Evolutionary conservation across 176 grass and related monocot species (phyloP).

Genomic region (Chloris gayana): DNA sequence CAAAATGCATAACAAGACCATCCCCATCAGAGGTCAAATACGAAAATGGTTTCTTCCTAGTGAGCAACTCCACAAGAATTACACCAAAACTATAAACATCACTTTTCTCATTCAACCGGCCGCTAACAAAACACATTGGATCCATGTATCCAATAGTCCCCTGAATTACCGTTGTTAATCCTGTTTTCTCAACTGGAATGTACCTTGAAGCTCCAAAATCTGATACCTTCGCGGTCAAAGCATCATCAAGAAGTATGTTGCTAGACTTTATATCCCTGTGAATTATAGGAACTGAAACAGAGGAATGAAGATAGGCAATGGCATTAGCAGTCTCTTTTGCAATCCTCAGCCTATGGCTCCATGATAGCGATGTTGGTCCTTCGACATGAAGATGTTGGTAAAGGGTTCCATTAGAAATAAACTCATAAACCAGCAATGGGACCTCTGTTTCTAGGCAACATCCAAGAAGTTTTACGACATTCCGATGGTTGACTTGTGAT

Average conservation of each 20-base stretch:
- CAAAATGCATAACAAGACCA: background rate
- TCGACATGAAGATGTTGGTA: background rate
- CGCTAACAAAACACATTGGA: background rate
- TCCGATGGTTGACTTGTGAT: background rate
- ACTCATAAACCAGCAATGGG: background rate
- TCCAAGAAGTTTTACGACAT: background rate
- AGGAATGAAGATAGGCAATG: constrained; percentile 22
- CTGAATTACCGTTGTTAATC: background rate
- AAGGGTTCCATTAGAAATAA: background rate
- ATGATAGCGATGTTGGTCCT: background rate
- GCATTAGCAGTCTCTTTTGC: background rate
- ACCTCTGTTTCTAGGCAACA: background rate
- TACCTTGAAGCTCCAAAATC: background rate
- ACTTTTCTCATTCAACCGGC: background rate
- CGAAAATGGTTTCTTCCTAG: background rate
- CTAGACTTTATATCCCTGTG: constrained; percentile 9
- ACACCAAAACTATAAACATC: background rate
- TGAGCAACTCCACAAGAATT: background rate
- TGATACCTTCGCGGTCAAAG: background rate
- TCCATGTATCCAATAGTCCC: background rate
- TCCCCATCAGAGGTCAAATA: background rate
- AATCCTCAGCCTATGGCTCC: background rate
- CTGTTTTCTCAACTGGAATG: background rate
- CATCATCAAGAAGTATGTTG: constrained; percentile 26
- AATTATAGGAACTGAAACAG: constrained; percentile 9